These are phyloP conservation scores for Lachancea sp. DNA, from an alignment of 805 yeast genomes.

Conservation along the genomic window DNA sequence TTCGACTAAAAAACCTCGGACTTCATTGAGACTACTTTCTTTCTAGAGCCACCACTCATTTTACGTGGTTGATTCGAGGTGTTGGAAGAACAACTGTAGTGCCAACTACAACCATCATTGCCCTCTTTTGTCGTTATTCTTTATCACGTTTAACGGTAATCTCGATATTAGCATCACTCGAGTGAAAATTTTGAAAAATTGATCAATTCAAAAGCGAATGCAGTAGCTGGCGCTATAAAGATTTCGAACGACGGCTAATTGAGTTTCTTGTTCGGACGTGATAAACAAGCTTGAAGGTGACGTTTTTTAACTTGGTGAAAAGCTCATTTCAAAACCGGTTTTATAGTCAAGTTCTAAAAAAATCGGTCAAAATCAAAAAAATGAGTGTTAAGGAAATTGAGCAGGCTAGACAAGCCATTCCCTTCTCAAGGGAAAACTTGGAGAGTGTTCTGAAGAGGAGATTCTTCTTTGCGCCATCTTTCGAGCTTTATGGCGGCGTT, in stretches of 20 bases:
- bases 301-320: conserved; percentile 13
- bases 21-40: too few relatives aligned
- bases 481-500: conserved; percentile 97
- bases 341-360: conserved; percentile 25
- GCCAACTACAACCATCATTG: background rate
- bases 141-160: background rate
- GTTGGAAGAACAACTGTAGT: too few relatives aligned
- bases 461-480: conserved; percentile 95
- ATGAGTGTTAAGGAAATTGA: conserved; percentile 33
- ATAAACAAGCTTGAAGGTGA: conserved; percentile 14
- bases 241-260: background rate
- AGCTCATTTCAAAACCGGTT: conserved; percentile 20
- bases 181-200: conserved; percentile 2
- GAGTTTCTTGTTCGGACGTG: conserved; percentile 1
- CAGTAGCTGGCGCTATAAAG: background rate
- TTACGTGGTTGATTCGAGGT: too few relatives aligned
- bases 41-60: too few relatives aligned
- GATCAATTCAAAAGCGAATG: background rate
- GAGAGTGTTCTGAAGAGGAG: conserved; percentile 91
- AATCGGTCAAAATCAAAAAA: conserved; percentile 22
- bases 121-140: background rate
- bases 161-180: background rate
- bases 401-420: conserved; percentile 30
- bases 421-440: conserved; percentile 75
- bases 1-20: too few relatives aligned